Evolutionary conservation across 208 protist species (phyloP).

Genomic region (Leishmania tropica): DNA sequence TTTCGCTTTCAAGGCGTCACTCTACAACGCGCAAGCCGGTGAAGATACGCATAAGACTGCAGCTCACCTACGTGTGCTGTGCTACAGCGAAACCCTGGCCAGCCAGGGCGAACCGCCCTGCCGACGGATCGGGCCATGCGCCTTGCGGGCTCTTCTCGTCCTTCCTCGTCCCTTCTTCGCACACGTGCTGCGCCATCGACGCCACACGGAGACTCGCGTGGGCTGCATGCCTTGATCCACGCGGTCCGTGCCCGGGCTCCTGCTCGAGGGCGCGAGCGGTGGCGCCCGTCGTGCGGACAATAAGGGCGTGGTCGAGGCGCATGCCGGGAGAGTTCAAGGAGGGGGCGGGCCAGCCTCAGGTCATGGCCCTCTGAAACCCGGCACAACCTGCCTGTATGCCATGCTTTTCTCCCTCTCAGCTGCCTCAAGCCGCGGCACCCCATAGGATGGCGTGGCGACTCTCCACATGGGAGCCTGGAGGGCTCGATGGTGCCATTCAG

Average conservation of each 20-base stretch:
- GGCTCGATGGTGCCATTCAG: not conserved
- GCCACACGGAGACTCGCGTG: not conserved
- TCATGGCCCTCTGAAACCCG: not conserved
- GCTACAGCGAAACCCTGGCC: not conserved
- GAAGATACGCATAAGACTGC: too few relatives aligned
- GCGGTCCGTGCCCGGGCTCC: not conserved
- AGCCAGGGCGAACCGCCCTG: not conserved
- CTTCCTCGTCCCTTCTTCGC: not conserved
- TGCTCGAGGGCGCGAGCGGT: not conserved
- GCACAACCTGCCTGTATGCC: not conserved
- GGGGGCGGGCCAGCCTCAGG: not conserved
- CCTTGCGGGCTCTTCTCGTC: not conserved
- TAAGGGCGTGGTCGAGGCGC: not conserved
- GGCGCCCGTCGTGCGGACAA: not conserved
- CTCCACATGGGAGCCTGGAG: not conserved
- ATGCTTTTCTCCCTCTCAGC: not conserved
- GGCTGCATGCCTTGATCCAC: not conserved
- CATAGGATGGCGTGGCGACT: not conserved
- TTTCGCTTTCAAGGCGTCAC: too few relatives aligned
- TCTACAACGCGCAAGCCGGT: too few relatives aligned
- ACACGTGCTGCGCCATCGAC: not conserved
- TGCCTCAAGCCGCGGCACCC: not conserved
- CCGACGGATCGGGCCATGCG: not conserved
- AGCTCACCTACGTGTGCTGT: not conserved
- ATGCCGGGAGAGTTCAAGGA: not conserved